These are phyloP conservation scores for Penicillium sp. DNA, from an alignment of 2,329 filamentous ascomycete genomes.

Conservation along the genomic window DNA sequence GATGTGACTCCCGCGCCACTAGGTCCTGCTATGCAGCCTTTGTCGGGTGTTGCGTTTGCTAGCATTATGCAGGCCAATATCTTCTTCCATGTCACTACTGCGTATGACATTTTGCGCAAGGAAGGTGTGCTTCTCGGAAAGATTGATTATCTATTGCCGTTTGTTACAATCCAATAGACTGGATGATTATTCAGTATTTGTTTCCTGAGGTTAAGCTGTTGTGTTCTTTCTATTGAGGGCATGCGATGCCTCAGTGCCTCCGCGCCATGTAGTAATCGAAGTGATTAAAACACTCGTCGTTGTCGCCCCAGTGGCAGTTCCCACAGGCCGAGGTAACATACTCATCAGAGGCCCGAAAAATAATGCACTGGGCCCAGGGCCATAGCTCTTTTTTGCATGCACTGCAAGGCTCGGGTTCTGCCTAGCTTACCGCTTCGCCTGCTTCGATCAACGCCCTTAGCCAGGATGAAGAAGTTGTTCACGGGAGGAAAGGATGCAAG, in stretches of 20 bases:
- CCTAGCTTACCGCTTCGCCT: slow-evolving; percentile 10
- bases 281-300: no score
- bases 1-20: background rate
- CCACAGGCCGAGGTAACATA: no score
- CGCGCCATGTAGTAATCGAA: no score
- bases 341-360: no score
- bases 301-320: no score
- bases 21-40: background rate
- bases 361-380: no score
- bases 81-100: slow-evolving; percentile 15
- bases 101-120: slow-evolving; percentile 12
- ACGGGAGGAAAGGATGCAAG: slow-evolving; percentile 13
- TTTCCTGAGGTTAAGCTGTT: no score
- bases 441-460: slow-evolving; percentile 14
- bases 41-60: slow-evolving; percentile 10
- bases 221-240: no score
- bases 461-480: slow-evolving; percentile 17
- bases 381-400: no score
- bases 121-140: slow-evolving; percentile 6
- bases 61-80: slow-evolving; percentile 12
- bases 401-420: no score
- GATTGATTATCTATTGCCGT: slow-evolving; percentile 7
- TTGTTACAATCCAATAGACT: background rate
- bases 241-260: no score
- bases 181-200: no score